Evolutionary conservation across 2,329 filamentous ascomycete species (phyloP).

Genomic region (Beauveria caledonica): DNA sequence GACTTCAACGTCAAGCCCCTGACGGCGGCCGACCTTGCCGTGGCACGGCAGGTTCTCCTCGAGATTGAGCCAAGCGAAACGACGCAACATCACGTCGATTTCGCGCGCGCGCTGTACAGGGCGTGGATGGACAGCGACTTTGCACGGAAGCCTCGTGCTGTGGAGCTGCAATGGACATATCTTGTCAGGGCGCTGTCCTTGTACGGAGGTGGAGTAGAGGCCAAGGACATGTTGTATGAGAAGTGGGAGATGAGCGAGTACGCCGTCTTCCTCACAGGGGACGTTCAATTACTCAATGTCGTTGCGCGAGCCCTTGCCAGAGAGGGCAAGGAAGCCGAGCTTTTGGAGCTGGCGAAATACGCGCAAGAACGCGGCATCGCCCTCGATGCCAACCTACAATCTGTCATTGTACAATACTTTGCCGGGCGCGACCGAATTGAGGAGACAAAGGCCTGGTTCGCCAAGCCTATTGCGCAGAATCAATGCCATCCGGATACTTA

Average conservation of each 20-base stretch:
- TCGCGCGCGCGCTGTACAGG: constrained; percentile 37
- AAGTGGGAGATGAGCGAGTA: constrained; percentile 22
- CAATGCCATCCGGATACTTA: constrained; percentile 19
- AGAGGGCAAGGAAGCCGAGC: constrained; percentile 49
- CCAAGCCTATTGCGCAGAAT: constrained; percentile 37
- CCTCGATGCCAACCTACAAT: constrained; percentile 39
- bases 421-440: constrained; percentile 46
- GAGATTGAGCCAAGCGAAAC: constrained; percentile 34
- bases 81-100: constrained; percentile 36
- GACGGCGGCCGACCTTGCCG: constrained; percentile 33
- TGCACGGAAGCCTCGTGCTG: constrained; percentile 14
- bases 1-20: constrained; percentile 24
- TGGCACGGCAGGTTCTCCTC: constrained; percentile 37
- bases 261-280: constrained; percentile 14
- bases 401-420: constrained; percentile 54
- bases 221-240: constrained; percentile 33
- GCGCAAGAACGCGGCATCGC: constrained; percentile 39
- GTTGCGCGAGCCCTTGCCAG: constrained; percentile 49
- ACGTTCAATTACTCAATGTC: constrained; percentile 19
- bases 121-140: constrained; percentile 17
- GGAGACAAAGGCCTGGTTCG: constrained; percentile 62
- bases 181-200: constrained; percentile 37
- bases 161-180: constrained; percentile 22
- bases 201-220: constrained; percentile 48
- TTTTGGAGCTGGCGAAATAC: constrained; percentile 47